These are phyloP conservation scores for Suillus occidentalis DNA, from an alignment of 768 basidiomycete species.

Conservation along the genomic window DNA sequence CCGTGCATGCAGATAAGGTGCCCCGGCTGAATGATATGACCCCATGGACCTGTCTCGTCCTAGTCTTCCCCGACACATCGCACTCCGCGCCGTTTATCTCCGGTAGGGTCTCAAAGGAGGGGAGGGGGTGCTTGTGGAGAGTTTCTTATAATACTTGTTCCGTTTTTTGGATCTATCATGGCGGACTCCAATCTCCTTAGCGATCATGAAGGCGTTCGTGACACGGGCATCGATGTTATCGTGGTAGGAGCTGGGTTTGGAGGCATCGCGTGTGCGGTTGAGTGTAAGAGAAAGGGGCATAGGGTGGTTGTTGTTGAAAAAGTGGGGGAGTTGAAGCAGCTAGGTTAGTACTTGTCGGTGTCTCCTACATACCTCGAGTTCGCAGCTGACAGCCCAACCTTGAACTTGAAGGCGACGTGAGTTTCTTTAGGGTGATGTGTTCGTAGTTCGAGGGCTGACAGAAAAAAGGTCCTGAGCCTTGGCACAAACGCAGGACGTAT, in stretches of 20 bases:
- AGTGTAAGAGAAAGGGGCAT: constrained; percentile 22
- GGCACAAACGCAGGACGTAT: constrained; percentile 24
- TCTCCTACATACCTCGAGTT: background rate
- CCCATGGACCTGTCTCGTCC: too few species aligned
- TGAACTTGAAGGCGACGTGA: constrained; percentile 21
- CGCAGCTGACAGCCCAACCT: constrained; percentile 10
- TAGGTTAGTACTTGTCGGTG: too few species aligned
- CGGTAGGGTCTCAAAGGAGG: too few species aligned
- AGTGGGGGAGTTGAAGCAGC: constrained; percentile 14
- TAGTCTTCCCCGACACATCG: too few species aligned
- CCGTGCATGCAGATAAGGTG: too few species aligned
- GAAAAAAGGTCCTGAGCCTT: constrained; percentile 17
- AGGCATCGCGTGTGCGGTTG: constrained; percentile 31
- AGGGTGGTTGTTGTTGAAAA: constrained; percentile 23
- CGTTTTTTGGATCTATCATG: too few species aligned
- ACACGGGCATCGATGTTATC: constrained; percentile 18
- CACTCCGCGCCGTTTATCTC: background rate
- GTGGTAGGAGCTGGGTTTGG: constrained; percentile 27
- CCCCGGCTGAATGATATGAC: background rate
- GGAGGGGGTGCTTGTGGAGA: too few species aligned
- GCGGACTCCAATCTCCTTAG: background rate
- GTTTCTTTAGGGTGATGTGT: constrained; percentile 2
- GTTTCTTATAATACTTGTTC: too few species aligned
- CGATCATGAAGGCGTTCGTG: background rate
- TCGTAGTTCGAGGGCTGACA: background rate